phyloP scores from a whole-genome alignment of 2,329 filamentous ascomycete genomes.

The Trichoderma sp. region DNA sequence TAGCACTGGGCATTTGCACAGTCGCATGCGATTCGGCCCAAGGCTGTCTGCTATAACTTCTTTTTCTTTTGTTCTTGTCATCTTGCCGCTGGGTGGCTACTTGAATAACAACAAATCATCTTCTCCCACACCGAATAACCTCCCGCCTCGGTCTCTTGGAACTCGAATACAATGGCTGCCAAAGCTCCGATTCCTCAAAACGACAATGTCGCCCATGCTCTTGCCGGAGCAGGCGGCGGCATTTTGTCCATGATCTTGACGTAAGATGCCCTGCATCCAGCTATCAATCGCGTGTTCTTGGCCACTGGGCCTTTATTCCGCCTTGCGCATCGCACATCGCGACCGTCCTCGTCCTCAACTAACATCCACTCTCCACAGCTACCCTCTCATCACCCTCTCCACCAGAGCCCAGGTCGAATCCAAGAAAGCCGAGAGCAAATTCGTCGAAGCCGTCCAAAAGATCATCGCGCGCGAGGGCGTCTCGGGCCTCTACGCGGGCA shows the following conservation, averaged over 20 bases:
- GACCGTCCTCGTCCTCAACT: not conserved
- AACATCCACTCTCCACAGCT: slow-evolving; percentile 53
- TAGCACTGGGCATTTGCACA: slow-evolving; percentile 13
- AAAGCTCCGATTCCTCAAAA: slow-evolving; percentile 77
- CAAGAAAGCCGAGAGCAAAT: slow-evolving; percentile 83
- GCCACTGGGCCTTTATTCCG: not conserved
- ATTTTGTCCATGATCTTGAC: slow-evolving; percentile 95
- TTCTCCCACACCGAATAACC: not conserved
- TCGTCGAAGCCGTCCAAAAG: slow-evolving; percentile 76
- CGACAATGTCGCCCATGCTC: slow-evolving; percentile 94
- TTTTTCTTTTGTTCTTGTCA: not conserved
- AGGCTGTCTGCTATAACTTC: not conserved
- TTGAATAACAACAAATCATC: not conserved
- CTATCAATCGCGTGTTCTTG: slow-evolving; percentile 13
- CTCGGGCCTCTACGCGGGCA: slow-evolving; percentile 83
- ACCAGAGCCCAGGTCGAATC: slow-evolving; percentile 98
- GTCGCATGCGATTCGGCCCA: not conserved
- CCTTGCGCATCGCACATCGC: not conserved
- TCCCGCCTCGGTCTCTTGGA: not conserved
- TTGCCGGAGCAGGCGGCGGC: slow-evolving; percentile 89
- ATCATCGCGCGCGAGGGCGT: slow-evolving; percentile 93
- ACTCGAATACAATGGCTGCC: slow-evolving; percentile 39
- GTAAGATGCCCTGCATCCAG: slow-evolving; percentile 49
- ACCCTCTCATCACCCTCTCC: slow-evolving; percentile 95
- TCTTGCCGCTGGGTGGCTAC: not conserved